A percentile compares a stretch with the other conserved stretches of the same genome.
Evolutionary conservation across 176 grass and related monocot genomes (phyloP).

Genomic region (Dactylis glomerata): DNA sequence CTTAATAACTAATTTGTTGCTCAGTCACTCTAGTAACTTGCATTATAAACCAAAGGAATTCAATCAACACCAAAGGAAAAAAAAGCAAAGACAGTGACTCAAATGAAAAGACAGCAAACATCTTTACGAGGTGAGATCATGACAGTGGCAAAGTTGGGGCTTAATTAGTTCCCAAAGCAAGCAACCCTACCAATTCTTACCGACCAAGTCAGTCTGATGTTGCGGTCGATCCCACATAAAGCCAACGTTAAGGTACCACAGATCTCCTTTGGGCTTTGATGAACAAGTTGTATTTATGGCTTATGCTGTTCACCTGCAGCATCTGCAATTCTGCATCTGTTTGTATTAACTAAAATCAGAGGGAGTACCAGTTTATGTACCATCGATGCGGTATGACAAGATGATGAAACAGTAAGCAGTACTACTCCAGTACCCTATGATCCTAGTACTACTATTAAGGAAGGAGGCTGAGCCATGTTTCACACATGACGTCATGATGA

Average conservation of each 20-base stretch:
- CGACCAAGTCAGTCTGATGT: neutral
- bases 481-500: too few species aligned
- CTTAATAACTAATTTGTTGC: neutral
- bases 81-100: neutral
- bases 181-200: neutral
- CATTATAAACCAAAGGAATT: neutral
- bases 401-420: neutral
- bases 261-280: neutral
- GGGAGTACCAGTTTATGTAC: neutral
- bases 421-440: neutral
- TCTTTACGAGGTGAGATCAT: constrained; percentile 24
- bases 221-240: neutral
- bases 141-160: constrained; percentile 2
- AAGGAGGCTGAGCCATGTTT: neutral
- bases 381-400: neutral
- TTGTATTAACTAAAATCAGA: neutral
- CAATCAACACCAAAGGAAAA: constrained; percentile 1
- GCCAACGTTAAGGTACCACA: neutral
- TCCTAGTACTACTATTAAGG: neutral
- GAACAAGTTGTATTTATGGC: neutral
- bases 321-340: neutral
- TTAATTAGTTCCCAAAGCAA: neutral
- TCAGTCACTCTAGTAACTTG: neutral
- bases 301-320: neutral
- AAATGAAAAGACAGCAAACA: constrained; percentile 9